Evolutionary conservation across 805 yeast species (phyloP), one percentile per base, ranked within the genome.

Genomic region (Candida palmyrensis): DNA sequence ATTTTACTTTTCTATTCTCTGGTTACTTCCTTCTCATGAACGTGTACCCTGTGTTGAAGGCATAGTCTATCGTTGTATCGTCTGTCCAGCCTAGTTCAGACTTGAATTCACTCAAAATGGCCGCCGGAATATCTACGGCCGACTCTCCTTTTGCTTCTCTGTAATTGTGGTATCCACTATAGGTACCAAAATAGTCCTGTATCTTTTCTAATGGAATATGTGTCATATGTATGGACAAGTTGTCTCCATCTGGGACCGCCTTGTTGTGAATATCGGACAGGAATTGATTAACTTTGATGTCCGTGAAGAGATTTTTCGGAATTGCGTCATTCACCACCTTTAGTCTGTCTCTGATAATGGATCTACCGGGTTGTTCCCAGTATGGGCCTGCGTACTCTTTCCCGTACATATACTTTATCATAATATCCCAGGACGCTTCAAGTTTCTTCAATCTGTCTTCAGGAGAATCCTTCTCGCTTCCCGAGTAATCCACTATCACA

Each of bases 351-450:
- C 79, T 59, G 21, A 89, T 54, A 10, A 71, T 58, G 5, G 49
- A 34, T 30, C 95, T 64, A 0, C 96, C 97, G 0, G 95, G 92
- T 44, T 81, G 82, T 46, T 85, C 83, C 97, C 97, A 89, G 49
- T 75, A 75, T 0, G 79, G 77, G 0, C 89, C 89, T 29, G 82
- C 51, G 27, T 49, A 59, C 2, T 54, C 48, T 0, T 71, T 62
- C 30, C 59, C 62, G 41, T 73, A 73, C 5, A 58, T 62, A 30
- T 62, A 55, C 26, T 64, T 55, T 27, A 54, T 46, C 57, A 69
- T 62, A 14, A 56, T 38, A 7, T 48, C 41, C 18, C 40, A 33
- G 1, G 62, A 60, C 25, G 36, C 48, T 15, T 43, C 22, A 11
- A 56, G 32, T 31, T 31, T 31, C 3, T 22, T 18, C 3, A 17